A percentile compares a stretch with the other conserved stretches of the same genome.
phyloP scores from a whole-genome alignment of 176 grass and related monocot species.

The Hordeum vulgare region MorexV3_pseudomolecules_assembly NC_058521.1:555132184-555132683 shows the following conservation, averaged over 20 bases:
- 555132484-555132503: neutral
- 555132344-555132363: neutral
- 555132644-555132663: neutral
- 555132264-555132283: neutral
- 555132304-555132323: neutral
- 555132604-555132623: constrained; percentile 21
- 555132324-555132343: neutral
- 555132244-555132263: neutral
- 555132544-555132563: neutral
- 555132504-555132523: neutral
- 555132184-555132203: neutral
- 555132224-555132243: neutral
- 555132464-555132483: neutral
- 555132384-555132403: neutral
- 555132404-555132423: neutral
- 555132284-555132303: neutral
- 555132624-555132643: neutral
- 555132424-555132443: neutral
- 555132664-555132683: neutral
- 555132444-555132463: neutral
- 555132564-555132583: neutral
- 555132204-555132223: neutral
- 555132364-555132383: neutral
- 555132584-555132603: constrained; percentile 22
- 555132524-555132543: neutral